Conservation (phyloP, 352 stramenopile species). For the Pythium coloratum region DNA sequence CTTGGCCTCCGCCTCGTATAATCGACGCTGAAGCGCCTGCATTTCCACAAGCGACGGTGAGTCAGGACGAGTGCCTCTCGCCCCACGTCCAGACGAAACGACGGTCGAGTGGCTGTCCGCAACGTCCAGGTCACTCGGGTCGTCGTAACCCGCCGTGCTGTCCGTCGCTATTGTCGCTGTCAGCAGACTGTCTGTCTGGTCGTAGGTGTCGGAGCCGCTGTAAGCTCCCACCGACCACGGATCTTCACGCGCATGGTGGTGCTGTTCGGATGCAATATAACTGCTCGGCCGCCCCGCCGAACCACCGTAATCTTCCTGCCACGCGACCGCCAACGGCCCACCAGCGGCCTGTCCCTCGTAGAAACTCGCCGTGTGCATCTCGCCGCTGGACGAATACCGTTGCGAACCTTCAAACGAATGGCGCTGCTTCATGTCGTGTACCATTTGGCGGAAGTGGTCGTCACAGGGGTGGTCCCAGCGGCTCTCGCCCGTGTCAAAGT, state of each 20-base stretch:
- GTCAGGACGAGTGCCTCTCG: constrained; percentile 8
- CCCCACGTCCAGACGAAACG: constrained; percentile 18
- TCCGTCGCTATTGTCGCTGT: constrained; percentile 4
- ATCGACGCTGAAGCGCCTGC: constrained; percentile 14
- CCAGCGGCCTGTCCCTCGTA: constrained; percentile 26
- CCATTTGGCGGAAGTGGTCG: constrained; percentile 64
- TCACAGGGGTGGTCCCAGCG: constrained; percentile 83
- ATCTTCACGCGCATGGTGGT: not conserved
- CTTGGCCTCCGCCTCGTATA: constrained; percentile 13
- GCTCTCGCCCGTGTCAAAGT: constrained; percentile 71
- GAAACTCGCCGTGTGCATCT: constrained; percentile 34
- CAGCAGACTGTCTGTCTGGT: not conserved
- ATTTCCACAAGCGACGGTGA: constrained; percentile 21
- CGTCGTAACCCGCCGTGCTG: constrained; percentile 20
- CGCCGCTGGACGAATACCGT: constrained; percentile 16
- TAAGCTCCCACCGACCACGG: not conserved
- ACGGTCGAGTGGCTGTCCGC: constrained; percentile 21
- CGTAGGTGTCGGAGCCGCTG: not conserved
- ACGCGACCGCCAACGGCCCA: not conserved
- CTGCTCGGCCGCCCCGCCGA: not conserved
- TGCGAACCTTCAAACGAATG: constrained; percentile 11
- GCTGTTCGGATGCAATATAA: constrained; percentile 12
- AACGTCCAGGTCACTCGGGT: constrained; percentile 11
- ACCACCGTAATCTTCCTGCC: constrained; percentile 13
- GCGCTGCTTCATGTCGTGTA: constrained; percentile 44